Evolutionary conservation across 2,329 filamentous ascomycete species (phyloP), one percentile per base, ranked within the genome.

Genomic region (Rhynchosporium secalis): DNA sequence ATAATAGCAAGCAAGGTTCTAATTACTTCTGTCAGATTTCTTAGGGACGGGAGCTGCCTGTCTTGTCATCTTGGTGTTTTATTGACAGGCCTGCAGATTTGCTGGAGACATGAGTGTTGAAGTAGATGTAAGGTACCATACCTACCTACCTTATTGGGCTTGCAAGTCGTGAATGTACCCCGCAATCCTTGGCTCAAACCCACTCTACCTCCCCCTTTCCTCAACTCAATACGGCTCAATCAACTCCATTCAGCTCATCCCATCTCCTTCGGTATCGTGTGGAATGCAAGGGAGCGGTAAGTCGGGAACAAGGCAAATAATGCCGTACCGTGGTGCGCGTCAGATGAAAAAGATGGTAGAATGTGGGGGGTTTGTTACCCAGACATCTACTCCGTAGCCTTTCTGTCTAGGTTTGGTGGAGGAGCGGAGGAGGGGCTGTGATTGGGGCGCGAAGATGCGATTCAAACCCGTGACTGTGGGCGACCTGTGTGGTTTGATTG

Each of bases 391-490:
- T 20, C 20, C 20, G 20, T 20, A 36, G 33, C 5, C 33, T 36
- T 10, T 10, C 9, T 36, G 33, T 10, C 5, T 36, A 5, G 5
- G 9, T 5, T 36, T 36, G 2, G 33, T 36, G 33, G 33, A 36
- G 33, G 9, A 36, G 33, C 33, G 1, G 29, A 20, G 48, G 8
- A 52, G 15, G 15, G n/a, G n/a, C 40, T 41, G 3, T 54, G 51
- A 54, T 54, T 54, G 51, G 51, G 28, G 51, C 51, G 51, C 51
- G 7, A 54, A 41, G 15, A 12, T 43, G 40, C 13, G 5, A n/a
- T 20, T 46, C 15, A 26, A n/a, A n/a, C 28, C 43, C 3, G 26
- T 26, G 9, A 36, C 33, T 6, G 33, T 36, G 9, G 5, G 33
- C 5, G 33, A 10, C 9, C 5, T 36, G 33, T 36, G 9, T 36